Evolutionary conservation across 2,329 filamentous ascomycete genomes (phyloP), one percentile per base, ranked within the genome.

Genomic region (Calonectria hongkongensis): DNA sequence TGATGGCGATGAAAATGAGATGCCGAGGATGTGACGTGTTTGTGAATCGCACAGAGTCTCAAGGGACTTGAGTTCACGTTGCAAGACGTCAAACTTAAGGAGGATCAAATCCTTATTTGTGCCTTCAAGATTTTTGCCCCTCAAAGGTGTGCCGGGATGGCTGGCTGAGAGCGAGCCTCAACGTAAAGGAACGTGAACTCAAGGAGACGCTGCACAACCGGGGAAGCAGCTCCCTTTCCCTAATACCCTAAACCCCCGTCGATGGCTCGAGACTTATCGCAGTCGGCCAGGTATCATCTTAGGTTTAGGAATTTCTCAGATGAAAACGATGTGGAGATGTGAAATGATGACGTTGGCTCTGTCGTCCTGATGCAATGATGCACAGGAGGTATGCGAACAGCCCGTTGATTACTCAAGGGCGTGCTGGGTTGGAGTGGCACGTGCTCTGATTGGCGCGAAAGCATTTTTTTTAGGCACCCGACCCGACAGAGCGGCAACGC

Each of bases 361-460:
- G 43, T 28, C 12, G 39, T 28, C 21, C 58, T 27, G 16, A 50
- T 30, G n/a, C 10, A 21, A 72, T 74, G 72, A 75, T 72, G 74
- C 71, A 75, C 63, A 58, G 66, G 21, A 71, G 58, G 36, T 45
- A n/a, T 43, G 45, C 33, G 25, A 54, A 16, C 54, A 16, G 12
- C 21, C 33, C 25, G 54, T 45, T 33, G 48, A 50, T 56, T 13
- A n/a, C 39, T 13, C 18, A 60, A 66, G 58, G 68, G 58, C 63
- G 68, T 36, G 58, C 27, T 68, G 25, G 41, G 68, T 45, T 58
- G 3, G 27, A 27, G n/a, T 66, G 65, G 72, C 74, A 68, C 72
- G 72, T 73, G 74, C 58, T 72, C 43, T 74, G 50, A 75, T 75
- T 75, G 74, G 74, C 54, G 21, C 36, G 30, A 48, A 66, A 36